Evolutionary conservation across 2,329 filamentous ascomycete species (phyloP), one percentile per base, ranked within the genome.

Genomic region (Blastomyces percursus): DNA sequence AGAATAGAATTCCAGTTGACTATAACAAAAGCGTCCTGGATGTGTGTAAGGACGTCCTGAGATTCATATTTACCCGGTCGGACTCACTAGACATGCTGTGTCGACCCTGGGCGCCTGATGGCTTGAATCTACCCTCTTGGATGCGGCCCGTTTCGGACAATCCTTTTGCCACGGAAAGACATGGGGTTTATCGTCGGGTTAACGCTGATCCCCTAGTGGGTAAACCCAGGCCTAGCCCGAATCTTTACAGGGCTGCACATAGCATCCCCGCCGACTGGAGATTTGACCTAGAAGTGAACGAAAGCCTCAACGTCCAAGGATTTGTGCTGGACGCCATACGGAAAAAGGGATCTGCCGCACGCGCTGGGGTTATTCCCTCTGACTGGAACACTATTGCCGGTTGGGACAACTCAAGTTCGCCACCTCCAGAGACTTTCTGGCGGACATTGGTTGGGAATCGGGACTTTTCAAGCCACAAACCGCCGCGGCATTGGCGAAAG

Each of bases 381-480:
- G 52, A 55, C 52, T 55, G 52, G 52, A 55, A 38, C 52, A 55
- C 35, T 21, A 21, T 55, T 55, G 52, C 30, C 8, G 52, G 52
- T 12, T 55, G 52, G 52, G 52, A 55, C n/a, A 38, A 55, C 16
- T 14, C 52, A 21, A n/a, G 7, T 9, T 21, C n/a, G 19, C 52
- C 52, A 3, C 52, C 52, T 8, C 52, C 52, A 3, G 52, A 55
- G 52, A 19, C 30, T 19, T 55, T 55, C 30, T 55, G 52, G 52
- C 38, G 52, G 30, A 55, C 52, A 12, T 55, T 55, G 30, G 52
- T 55, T 55, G 52, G 30, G 19, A 55, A 55, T 55, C 52, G 52
- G 30, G 52, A 55, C 19, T 38, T 21, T 5, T 19, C 16, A 32
- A 55, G 52, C 16, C 52, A 38, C 30, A 21, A 14, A 21, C 52